Evolutionary conservation across 2,329 filamentous ascomycete species (phyloP).

Genomic region (Trichoderma aggressivum): DNA sequence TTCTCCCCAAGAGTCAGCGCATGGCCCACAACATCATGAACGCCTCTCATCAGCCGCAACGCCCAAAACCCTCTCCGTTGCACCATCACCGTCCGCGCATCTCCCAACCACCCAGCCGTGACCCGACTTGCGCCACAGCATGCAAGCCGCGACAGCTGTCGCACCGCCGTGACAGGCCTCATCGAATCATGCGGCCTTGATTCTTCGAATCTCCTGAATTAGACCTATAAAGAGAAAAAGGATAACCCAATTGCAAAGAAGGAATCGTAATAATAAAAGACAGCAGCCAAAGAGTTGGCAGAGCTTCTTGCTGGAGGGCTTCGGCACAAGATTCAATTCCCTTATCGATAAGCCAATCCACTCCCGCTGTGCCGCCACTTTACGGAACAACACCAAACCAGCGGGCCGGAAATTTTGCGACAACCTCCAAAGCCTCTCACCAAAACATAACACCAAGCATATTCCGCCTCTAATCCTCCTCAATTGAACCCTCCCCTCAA

Average conservation of each 20-base stretch:
- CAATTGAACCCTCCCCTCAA: not conserved
- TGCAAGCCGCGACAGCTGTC: conserved; percentile 18
- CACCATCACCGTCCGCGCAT: not conserved
- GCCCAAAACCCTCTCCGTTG: conserved; percentile 18
- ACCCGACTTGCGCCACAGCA: conserved; percentile 1
- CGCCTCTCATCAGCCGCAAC: conserved; percentile 19
- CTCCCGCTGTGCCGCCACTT: not conserved
- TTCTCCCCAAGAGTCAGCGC: conserved; percentile 20
- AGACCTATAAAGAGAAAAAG: not conserved
- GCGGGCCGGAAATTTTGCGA: conserved; percentile 27
- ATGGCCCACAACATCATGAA: conserved; percentile 20
- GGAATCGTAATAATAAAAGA: not conserved
- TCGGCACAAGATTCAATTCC: not conserved
- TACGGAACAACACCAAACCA: not conserved
- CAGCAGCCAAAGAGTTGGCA: not conserved
- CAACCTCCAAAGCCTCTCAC: conserved; percentile 8
- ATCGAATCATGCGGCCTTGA: conserved; percentile 18
- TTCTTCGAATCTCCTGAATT: not conserved
- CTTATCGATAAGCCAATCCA: conserved; percentile 15
- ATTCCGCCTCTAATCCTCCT: not conserved
- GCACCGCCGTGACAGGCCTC: conserved; percentile 23
- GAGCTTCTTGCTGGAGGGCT: not conserved
- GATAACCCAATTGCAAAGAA: not conserved
- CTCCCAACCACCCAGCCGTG: not conserved
- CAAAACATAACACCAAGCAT: not conserved